Conservation (phyloP, 768 basidiomycete genomes). For the Lepiota venenata region DNA sequence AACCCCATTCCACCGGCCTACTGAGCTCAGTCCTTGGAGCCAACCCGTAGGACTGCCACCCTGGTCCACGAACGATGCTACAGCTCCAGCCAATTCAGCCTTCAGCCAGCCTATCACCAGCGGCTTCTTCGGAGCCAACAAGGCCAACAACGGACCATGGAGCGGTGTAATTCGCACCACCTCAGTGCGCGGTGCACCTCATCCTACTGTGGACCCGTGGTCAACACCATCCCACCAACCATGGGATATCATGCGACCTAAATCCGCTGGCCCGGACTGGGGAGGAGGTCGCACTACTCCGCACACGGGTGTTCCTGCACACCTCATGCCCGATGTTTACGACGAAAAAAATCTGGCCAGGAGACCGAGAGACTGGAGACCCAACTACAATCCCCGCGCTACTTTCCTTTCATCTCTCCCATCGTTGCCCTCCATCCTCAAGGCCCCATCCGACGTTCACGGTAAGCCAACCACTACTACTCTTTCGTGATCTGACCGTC, state of each 20-base stretch:
- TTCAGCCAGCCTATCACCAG: conserved; percentile 1
- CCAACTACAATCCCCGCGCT: conserved; percentile 30
- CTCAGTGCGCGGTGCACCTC: neutral
- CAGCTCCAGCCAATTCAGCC: neutral
- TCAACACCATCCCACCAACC: neutral
- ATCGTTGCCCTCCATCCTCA: conserved; percentile 17
- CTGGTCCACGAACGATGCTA: neutral
- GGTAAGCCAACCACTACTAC: conserved; percentile 19
- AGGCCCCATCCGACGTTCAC: conserved; percentile 27
- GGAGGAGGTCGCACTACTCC: neutral
- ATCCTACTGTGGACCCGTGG: neutral
- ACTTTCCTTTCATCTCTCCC: conserved; percentile 24
- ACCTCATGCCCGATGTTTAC: conserved; percentile 17
- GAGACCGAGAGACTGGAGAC: conserved; percentile 41
- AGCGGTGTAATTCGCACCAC: neutral
- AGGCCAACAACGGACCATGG: neutral
- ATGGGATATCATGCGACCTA: neutral
- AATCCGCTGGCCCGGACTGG: neutral
- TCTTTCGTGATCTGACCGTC: neutral
- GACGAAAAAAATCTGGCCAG: conserved; percentile 31
- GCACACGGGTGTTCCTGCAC: neutral
- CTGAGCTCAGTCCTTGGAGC: neutral
- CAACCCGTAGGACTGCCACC: neutral
- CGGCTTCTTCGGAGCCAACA: conserved; percentile 5
- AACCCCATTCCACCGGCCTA: neutral